Percentiles rank a stretch among this genome's conserved stretches.
phyloP scores from a whole-genome alignment of 1,284 basidiomycete genomes.

The Ganoderma meredithae region DNA sequence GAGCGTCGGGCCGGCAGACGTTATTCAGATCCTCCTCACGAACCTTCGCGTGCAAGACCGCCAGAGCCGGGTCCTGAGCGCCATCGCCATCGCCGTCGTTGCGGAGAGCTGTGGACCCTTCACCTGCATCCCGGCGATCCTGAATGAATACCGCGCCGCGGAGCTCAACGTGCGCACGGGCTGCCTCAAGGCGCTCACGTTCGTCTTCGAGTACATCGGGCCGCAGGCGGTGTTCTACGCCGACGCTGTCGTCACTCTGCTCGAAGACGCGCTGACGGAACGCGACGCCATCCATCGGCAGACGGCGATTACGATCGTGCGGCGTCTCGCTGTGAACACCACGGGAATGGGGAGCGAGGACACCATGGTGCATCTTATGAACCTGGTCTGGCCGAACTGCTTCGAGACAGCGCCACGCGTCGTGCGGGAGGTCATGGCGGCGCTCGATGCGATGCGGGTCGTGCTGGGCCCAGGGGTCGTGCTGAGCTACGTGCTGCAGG shows the following conservation, averaged over 20 bases:
- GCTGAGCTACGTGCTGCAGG: conserved; percentile 89
- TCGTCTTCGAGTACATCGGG: conserved; percentile 99
- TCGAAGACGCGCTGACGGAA: conserved; percentile 99
- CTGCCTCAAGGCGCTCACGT: conserved; percentile 97
- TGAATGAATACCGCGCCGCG: conserved; percentile 98
- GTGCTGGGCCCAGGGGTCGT: conserved; percentile 94
- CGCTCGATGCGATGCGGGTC: conserved; percentile 95
- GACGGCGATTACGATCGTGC: conserved; percentile 97
- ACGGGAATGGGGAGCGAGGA: conserved; percentile 98
- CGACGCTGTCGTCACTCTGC: conserved; percentile 95
- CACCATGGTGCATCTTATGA: conserved; percentile 96
- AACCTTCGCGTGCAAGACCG: conserved; percentile 98
- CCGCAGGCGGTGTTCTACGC: conserved; percentile 99
- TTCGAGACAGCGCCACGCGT: conserved; percentile 99
- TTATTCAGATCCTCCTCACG: conserved; percentile 95
- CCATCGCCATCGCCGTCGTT: conserved; percentile 97
- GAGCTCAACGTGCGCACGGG: conserved; percentile 99
- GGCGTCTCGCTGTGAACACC: conserved; percentile 96
- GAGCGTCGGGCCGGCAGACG: conserved; percentile 98
- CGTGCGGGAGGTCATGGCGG: conserved; percentile 96
- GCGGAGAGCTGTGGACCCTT: conserved; percentile 99
- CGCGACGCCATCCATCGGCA: conserved; percentile 98
- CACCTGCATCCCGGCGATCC: conserved; percentile 98
- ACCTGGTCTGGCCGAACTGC: conserved; percentile 98
- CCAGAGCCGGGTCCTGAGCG: conserved; percentile 98